phyloP scores from a whole-genome alignment of 2,329 filamentous ascomycete species.

The Aphanocladium album region DNA sequence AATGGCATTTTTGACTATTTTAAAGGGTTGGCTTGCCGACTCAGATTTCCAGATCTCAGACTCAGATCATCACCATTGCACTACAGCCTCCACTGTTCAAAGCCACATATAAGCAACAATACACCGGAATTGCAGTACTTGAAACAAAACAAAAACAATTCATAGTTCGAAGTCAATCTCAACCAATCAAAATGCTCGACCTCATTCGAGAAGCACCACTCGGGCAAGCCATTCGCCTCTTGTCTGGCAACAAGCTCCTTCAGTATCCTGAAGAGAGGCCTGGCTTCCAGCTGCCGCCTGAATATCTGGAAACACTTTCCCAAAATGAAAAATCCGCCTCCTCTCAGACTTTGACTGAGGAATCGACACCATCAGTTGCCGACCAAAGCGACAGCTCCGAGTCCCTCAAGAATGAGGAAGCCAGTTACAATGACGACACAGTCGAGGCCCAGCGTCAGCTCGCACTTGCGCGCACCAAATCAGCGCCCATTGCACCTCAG shows the following conservation, averaged over 20 bases:
- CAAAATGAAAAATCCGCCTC: not conserved
- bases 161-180: not conserved
- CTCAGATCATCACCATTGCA: not conserved
- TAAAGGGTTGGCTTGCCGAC: not conserved
- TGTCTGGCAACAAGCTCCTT: constrained; percentile 42
- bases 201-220: constrained; percentile 44
- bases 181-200: not conserved
- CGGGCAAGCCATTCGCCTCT: constrained; percentile 46
- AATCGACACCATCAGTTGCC: not conserved
- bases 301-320: constrained; percentile 13
- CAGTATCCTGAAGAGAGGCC: constrained; percentile 49
- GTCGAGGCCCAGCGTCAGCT: not conserved
- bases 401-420: not conserved
- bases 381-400: not conserved
- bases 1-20: not conserved
- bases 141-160: not conserved
- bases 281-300: constrained; percentile 40
- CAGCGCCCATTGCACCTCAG: not conserved
- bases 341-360: not conserved
- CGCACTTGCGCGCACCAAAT: not conserved
- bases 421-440: not conserved
- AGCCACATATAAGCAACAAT: not conserved
- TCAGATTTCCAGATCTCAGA: not conserved
- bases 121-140: not conserved
- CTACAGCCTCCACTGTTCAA: not conserved